Conservation (phyloP, 2,329 filamentous ascomycete species). For the Neopestalotiopsis sp. region DNA sequence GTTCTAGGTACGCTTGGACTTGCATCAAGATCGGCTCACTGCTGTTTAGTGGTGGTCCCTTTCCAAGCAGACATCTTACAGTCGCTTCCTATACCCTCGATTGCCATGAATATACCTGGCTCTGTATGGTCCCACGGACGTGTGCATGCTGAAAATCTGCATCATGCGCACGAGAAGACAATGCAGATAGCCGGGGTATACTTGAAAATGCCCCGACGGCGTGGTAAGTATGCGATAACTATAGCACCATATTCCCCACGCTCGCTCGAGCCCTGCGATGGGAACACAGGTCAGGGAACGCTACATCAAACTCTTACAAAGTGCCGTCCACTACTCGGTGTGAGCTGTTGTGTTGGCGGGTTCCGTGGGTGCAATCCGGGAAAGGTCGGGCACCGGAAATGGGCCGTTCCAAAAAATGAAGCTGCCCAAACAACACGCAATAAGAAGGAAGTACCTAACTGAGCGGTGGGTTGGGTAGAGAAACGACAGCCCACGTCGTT, state of each 20-base stretch:
- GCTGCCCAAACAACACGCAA: background rate
- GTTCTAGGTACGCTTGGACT: background rate
- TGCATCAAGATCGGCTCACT: background rate
- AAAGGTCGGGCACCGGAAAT: background rate
- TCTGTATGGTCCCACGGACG: background rate
- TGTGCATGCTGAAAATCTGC: background rate
- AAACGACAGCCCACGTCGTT: background rate
- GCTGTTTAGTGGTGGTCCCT: background rate
- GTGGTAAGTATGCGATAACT: background rate
- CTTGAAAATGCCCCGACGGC: background rate
- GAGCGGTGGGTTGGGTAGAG: background rate
- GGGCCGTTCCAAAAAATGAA: background rate
- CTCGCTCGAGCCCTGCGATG: no score
- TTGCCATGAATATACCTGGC: background rate
- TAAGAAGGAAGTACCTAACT: no score
- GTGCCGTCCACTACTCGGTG: no score
- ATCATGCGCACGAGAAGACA: conserved; percentile 8
- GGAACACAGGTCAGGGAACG: background rate
- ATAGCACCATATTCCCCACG: background rate
- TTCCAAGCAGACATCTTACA: background rate
- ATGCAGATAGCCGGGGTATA: conserved; percentile 3
- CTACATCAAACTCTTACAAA: no score
- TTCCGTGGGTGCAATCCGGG: background rate
- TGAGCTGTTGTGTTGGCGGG: background rate
- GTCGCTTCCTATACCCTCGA: background rate